Conservation (phyloP, 1,139 yeast species). For the Scheffersomyces titani region DNA sequence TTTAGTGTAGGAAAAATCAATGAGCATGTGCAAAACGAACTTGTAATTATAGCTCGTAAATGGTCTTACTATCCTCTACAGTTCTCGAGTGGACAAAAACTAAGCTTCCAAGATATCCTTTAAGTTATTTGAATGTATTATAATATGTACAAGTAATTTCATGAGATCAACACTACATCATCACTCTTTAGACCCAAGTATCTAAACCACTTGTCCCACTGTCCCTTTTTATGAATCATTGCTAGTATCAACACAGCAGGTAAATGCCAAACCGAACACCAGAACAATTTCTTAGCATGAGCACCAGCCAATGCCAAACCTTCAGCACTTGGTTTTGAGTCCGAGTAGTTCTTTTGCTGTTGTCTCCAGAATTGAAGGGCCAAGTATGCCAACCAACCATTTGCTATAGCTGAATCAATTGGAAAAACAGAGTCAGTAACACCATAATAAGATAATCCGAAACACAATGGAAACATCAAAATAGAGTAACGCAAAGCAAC, state of each 20-base stretch:
- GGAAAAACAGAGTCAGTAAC: conserved; percentile 84
- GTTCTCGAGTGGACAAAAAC: no score
- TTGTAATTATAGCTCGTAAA: no score
- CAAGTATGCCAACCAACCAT: conserved; percentile 82
- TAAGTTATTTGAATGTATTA: neutral
- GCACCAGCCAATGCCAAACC: conserved; percentile 59
- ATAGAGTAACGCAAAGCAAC: conserved; percentile 89
- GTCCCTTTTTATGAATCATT: conserved; percentile 92
- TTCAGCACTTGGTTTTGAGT: conserved; percentile 45
- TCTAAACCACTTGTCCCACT: conserved; percentile 75
- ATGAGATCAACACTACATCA: neutral
- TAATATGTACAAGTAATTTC: conserved; percentile 1
- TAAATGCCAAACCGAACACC: conserved; percentile 94
- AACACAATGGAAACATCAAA: conserved; percentile 89
- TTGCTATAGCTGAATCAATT: conserved; percentile 76
- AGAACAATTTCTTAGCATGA: conserved; percentile 81
- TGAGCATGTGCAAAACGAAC: no score
- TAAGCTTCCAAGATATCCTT: neutral
- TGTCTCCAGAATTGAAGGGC: conserved; percentile 85
- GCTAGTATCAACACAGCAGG: conserved; percentile 90
- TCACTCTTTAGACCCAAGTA: conserved; percentile 24
- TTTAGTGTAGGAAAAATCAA: no score
- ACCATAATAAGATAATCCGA: conserved; percentile 75
- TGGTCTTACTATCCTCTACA: neutral
- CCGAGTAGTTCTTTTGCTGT: conserved; percentile 56